Evolutionary conservation across 345 rosid species (phyloP), one percentile per base, ranked within the genome.

Genomic region (Pseudoturritis turrita): DNA sequence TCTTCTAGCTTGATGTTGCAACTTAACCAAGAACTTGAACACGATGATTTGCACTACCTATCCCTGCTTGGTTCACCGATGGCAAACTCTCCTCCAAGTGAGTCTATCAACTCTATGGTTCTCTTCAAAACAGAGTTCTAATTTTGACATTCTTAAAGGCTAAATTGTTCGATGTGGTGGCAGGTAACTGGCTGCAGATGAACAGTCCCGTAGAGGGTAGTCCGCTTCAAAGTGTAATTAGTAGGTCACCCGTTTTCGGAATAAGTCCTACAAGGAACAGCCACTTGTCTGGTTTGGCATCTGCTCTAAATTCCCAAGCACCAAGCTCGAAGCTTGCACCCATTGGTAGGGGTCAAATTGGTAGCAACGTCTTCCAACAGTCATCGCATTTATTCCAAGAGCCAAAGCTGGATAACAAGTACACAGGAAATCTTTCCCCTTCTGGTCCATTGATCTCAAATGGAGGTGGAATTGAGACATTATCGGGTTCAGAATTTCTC

Each of bases 401-500:
- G 71, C 78, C 83, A 52, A 86, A 83, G 66, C 25, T 78, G 79
- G 83, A 83, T 73, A 71, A 62, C 52, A 78, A 80, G 49, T 80
- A 76, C 56, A 75, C 58, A 12, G 86, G 80, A 73, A 76, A 73
- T 13, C 11, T 81, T 22, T 83, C 95, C 17, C 74, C 83, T 50
- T 79, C 85, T 64, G 79, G 87, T 49, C 83, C 83, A 51, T 79
- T 86, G 60, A 68, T 65, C 14, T 81, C 87, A 22, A 85, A 77
- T 71, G 83, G 86, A 46, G 85, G 88, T 36, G 81, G 81, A 36
- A 40, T 85, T 57, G 88, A 82, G 68, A 82, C 81, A 25, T 69
- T 92, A 43, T 84, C 98, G 0, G 98, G 96, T 35, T 83, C 96
- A 49, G 91, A 92, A 76, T 92, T 90, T 78, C 98, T 92, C 19